A percentile compares a stretch with the other conserved stretches of the same genome.
Conservation (phyloP, 202 grass and related monocot species). For the Digitaria exilis region DNA sequence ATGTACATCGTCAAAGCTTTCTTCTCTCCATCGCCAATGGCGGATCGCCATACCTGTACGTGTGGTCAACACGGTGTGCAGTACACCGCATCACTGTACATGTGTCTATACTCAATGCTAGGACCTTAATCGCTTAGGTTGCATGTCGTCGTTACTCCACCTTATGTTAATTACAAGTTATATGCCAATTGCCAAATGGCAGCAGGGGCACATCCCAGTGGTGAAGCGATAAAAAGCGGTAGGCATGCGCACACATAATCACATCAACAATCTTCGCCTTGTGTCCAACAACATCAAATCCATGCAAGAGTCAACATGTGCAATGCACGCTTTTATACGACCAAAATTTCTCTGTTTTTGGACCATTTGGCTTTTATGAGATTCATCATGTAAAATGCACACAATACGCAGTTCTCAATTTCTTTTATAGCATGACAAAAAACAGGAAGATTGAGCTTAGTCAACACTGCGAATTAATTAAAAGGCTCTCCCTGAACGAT, state of each 20-base stretch:
- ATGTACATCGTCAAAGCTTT: background rate
- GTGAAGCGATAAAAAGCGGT: background rate
- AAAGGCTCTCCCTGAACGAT: too few relatives aligned
- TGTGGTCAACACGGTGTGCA: background rate
- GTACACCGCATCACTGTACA: background rate
- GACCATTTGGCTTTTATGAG: background rate
- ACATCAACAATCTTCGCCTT: background rate
- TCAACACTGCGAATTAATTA: too few relatives aligned
- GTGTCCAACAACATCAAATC: background rate
- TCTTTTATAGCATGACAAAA: background rate
- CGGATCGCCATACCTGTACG: background rate
- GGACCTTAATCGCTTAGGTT: slow-evolving; percentile 26
- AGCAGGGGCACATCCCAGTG: background rate
- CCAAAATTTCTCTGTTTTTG: background rate
- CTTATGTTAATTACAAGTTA: slow-evolving; percentile 12
- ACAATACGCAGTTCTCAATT: too few relatives aligned
- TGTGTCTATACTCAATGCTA: background rate
- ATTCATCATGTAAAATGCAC: background rate
- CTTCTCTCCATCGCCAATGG: too few relatives aligned
- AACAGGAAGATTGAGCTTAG: background rate
- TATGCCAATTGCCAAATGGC: slow-evolving; percentile 4
- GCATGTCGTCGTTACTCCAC: background rate
- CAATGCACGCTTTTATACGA: background rate
- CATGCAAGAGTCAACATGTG: background rate
- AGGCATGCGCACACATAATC: background rate